phyloP scores from a whole-genome alignment of 331 rosid genomes.

The Telfairia occidentalis region DNA sequence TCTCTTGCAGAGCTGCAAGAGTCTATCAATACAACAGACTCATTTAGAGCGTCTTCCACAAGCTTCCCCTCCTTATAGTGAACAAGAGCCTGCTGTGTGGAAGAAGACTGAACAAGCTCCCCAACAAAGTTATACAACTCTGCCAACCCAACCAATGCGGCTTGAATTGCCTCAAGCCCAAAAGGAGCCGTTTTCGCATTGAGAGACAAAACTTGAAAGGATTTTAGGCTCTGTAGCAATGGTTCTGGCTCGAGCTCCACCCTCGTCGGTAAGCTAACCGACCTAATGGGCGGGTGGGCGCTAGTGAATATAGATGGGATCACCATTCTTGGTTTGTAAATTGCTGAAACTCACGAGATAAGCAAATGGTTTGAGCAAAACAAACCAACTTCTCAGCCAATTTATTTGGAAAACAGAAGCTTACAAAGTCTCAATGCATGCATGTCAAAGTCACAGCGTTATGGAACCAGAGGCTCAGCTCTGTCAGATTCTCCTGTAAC shows the following conservation, averaged over 20 bases:
- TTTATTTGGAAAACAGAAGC: neutral
- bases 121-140: conserved; percentile 50
- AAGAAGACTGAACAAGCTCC: conserved; percentile 41
- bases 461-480: neutral
- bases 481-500: conserved; percentile 6
- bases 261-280: conserved; percentile 79
- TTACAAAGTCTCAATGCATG: conserved; percentile 3
- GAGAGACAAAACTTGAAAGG: conserved; percentile 7
- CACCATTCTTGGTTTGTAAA: conserved; percentile 34
- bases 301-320: conserved; percentile 14
- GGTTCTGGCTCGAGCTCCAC: conserved; percentile 44
- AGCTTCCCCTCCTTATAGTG: conserved; percentile 33
- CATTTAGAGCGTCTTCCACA: conserved; percentile 42
- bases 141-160: conserved; percentile 37
- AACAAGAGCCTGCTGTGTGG: conserved; percentile 38
- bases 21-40: conserved; percentile 41
- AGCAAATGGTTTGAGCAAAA: neutral
- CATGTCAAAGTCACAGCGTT: neutral
- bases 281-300: conserved; percentile 44
- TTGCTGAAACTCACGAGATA: neutral
- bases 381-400: neutral
- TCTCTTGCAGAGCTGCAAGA: conserved; percentile 27
- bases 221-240: conserved; percentile 36
- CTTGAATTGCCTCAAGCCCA: conserved; percentile 33
- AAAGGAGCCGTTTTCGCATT: conserved; percentile 9